Base-by-base conservation (phyloP, 331 rosid species). In the Arachis monticola region DNA sequence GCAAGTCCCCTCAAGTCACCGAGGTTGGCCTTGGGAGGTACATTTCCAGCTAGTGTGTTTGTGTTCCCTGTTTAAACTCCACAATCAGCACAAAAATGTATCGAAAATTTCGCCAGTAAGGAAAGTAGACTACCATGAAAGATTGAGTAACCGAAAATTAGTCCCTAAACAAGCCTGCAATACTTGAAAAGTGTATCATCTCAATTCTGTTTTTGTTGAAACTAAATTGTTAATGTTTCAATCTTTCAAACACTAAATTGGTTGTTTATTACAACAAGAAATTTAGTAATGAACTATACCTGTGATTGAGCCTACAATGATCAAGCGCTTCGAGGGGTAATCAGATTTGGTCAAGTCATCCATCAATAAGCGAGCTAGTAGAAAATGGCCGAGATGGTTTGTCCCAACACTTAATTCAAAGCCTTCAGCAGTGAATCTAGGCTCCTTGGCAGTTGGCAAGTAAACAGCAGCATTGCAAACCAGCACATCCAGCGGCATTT, bases 1-100 rank as follows among this genome's bases (percentile, higher is more conserved):
- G 91, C 82, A 72, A 95, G 91, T 59, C 99, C 99, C 83, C 99
- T 88, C 87, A 95, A 17, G 84, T 95, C 99, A 32, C 99, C 99
- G 7, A 95, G 92, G 88, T 95, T 95, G 45, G 99, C 97, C 89
- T 92, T 95, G 14, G 99, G 97, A 76, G 99, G 99, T 74, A 95
- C 97, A 84, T 95, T 95, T 51, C 99, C 99, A 12, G 99, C 99
- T 92, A 95, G 81, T 42, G 97, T 95, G 76, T 92, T 95, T 5
- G 97, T 89, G 86, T 95, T 95, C 41, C 98, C 97, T 92, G 85
- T 83, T 48, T n/a, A 79, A 78, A 14, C 9, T 1, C 59, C 50
- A 76, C 62, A 69, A 74, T 64, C 77, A 86, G 74, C 40, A 68
- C 64, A 55, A 61, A 69, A 79, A 67, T 59, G 79, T 22, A 76